Evolutionary conservation across 1,284 basidiomycete genomes (phyloP), one percentile per base, ranked within the genome.

Genomic region (Leucocoprinus gongylophorus): DNA sequence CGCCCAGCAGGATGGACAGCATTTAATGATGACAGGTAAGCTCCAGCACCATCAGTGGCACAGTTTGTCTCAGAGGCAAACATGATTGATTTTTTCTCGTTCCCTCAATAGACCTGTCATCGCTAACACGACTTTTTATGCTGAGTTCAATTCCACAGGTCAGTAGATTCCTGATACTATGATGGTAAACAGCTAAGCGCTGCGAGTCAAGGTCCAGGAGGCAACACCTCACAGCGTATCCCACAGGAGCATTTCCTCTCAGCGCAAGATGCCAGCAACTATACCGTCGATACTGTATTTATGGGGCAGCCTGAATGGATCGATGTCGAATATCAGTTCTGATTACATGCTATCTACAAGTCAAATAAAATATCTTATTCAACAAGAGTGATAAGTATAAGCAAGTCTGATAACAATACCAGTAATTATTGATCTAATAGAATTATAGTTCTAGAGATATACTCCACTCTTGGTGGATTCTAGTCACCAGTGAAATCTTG

Each of bases 111-210:
- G 78, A 42, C 69, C 66, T 0, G 64, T 68, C 2, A 76, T 83
- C 37, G 67, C 74, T 53, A 73, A 75, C 56, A 81, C 81, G 3
- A 77, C 74, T 0, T 81, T 78, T 59, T 84, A 76, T 46, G 83
- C 81, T 0, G 83, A 85, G 61, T 82, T 66, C 54, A 65, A 71
- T 18, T 82, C 81, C 1, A 68, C 66, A 17, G 81, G 81, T 77
- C 17, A 7, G 35, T 37, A 2, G 55, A 32, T 61, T 48, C 45
- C n/a, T 7, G 10, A 4, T 10, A 21, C n/a, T 13, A 13, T 13
- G 38, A 26, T n/a, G 9, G 15, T 17, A 41, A 7, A 15, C 1
- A 18, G n/a, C 15, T 35, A 10, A 39, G 17, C 42, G 51, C 29
- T 54, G 21, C 15, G 35, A 42, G 20, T 47, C 6, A 54, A 82